A percentile compares a stretch with the other conserved stretches of the same genome.
Conservation (phyloP, 2,329 filamentous ascomycete genomes). For the Ceratocystis huliohia region DNA sequence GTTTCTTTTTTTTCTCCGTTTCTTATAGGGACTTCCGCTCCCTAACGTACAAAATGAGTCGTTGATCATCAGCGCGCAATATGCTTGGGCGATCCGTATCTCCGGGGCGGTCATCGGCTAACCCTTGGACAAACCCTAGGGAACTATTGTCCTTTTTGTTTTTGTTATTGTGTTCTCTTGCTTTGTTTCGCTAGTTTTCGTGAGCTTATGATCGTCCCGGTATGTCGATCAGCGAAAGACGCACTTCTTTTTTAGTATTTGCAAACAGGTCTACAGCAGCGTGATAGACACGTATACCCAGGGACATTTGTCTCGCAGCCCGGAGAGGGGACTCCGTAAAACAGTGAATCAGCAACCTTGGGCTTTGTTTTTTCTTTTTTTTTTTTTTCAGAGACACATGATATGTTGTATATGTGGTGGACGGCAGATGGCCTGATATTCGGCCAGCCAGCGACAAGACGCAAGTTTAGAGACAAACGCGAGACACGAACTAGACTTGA, state of each 20-base stretch:
- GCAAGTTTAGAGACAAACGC: too few relatives aligned
- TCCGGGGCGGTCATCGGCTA: not conserved
- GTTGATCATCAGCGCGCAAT: not conserved
- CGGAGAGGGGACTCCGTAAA: too few relatives aligned
- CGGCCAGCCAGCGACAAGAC: too few relatives aligned
- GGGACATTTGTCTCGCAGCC: too few relatives aligned
- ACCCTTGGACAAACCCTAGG: not conserved
- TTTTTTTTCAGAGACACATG: not conserved
- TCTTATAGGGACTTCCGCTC: not conserved
- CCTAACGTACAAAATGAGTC: not conserved
- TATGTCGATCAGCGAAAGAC: not conserved
- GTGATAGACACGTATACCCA: too few relatives aligned
- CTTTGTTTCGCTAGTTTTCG: too few relatives aligned
- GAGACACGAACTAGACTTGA: too few relatives aligned
- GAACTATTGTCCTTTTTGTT: too few relatives aligned
- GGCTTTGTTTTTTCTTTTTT: not conserved
- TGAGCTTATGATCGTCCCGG: conserved; percentile 2
- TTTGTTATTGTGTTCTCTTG: not conserved
- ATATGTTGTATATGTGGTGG: too few relatives aligned
- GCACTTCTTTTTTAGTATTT: not conserved
- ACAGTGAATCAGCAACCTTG: too few relatives aligned
- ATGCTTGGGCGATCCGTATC: not conserved
- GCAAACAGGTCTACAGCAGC: not conserved
- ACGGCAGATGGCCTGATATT: too few relatives aligned
- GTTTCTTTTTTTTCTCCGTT: conserved; percentile 4